A percentile compares a stretch with the other conserved stretches of the same genome.
These are phyloP conservation scores for Cercophora sp. DNA, from an alignment of 495 filamentous ascomycete genomes.

Conservation along the genomic window DNA sequence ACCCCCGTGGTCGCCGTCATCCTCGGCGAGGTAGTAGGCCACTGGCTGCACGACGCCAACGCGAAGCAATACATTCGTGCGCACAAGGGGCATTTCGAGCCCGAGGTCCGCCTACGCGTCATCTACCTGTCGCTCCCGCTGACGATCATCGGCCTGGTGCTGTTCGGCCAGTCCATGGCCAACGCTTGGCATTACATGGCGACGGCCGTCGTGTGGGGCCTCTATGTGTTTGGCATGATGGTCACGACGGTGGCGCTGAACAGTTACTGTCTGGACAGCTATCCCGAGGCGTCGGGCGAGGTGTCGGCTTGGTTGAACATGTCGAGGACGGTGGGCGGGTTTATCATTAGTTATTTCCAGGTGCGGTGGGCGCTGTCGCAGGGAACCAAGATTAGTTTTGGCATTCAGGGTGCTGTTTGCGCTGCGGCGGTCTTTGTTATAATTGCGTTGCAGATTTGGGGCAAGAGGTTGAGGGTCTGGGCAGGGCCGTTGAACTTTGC, in stretches of 20 bases:
- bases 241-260: constrained; percentile 59
- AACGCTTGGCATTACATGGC: constrained; percentile 54
- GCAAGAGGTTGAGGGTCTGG: constrained; percentile 39
- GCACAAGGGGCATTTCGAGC: constrained; percentile 52
- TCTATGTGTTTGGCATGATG: constrained; percentile 60
- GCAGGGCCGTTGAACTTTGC: constrained; percentile 22
- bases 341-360: constrained; percentile 52
- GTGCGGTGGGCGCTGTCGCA: constrained; percentile 31
- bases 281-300: constrained; percentile 54
- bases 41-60: constrained; percentile 57
- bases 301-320: constrained; percentile 53
- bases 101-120: constrained; percentile 55
- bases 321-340: constrained; percentile 43
- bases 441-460: constrained; percentile 40
- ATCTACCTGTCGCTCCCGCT: constrained; percentile 49
- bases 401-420: constrained; percentile 48
- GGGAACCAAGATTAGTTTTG: constrained; percentile 42
- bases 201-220: constrained; percentile 50
- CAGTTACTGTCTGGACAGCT: constrained; percentile 57
- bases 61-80: constrained; percentile 45
- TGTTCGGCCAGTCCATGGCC: constrained; percentile 54
- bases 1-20: constrained; percentile 51
- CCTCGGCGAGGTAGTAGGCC: constrained; percentile 52
- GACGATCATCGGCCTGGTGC: constrained; percentile 47
- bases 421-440: constrained; percentile 39